Evolutionary conservation across 768 basidiomycete species (phyloP), one percentile per base, ranked within the genome.

Genomic region (Boletus pseudo-olivaceus): DNA sequence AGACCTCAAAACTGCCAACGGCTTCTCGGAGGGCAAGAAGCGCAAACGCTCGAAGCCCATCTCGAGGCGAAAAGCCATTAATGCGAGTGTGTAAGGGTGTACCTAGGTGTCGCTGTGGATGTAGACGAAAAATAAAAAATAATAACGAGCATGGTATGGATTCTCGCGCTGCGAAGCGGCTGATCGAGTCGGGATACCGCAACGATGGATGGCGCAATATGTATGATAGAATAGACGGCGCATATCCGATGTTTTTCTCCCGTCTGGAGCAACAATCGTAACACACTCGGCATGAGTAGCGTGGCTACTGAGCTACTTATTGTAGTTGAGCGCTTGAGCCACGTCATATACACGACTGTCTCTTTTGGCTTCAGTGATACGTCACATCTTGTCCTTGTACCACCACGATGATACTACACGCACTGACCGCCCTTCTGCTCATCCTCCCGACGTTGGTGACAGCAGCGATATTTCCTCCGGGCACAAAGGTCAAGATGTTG

Each of bases 11-110:
- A 84, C 76, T 50, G 96, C 92, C 4, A 90, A 88, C 52, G 85
- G 87, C 26, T 99, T 98, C 63, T 77, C 77, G 27, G 78, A 82
- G 44, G 96, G 96, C 17, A 96, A 93, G 80, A 93, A 92, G 77
- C 80, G 89, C 67, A 97, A 90, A 75, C 85, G 86, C 52, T 77
- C 78, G 35, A 89, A 89, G 71, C 90, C 91, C 35, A 69, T 76
- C 8, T 68, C 76, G 37, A 80, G 84, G 67, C 80, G 90, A 60
- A 81, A 75, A 66, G 76, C 80, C 1, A 63, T 75, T 17, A 23
- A 23, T 23, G 34, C 57, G 29, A 53, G 56, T 29, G 52, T 51
- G 14, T 68, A 45, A 66, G 37, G 23, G 23, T 43, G 33, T 42
- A 26, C 5, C 27, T n/a, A 26, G 38, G 17, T 26, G 12, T 37